phyloP scores from a whole-genome alignment of 2,329 filamentous ascomycete genomes.

The Graphilbum sp. region DNA sequence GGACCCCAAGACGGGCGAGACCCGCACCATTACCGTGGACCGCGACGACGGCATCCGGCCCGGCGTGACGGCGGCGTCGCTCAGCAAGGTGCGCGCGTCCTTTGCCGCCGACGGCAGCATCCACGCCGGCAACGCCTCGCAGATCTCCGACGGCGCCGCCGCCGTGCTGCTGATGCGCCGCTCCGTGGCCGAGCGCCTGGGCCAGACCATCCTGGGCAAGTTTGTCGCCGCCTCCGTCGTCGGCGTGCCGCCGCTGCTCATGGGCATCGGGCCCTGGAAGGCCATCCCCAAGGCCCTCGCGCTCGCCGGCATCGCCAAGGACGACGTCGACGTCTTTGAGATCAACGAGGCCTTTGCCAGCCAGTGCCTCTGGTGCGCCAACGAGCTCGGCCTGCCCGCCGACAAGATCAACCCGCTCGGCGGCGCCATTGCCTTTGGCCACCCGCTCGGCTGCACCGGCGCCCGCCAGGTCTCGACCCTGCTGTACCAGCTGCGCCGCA shows the following conservation, averaged over 20 bases:
- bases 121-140: conserved; percentile 89
- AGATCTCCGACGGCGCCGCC: conserved; percentile 90
- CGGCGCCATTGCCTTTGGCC: conserved; percentile 88
- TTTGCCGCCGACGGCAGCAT: conserved; percentile 81
- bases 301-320: conserved; percentile 70
- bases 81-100: conserved; percentile 80
- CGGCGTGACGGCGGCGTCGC: conserved; percentile 71
- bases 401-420: conserved; percentile 97
- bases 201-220: conserved; percentile 82
- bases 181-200: conserved; percentile 71
- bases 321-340: conserved; percentile 94
- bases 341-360: conserved; percentile 98
- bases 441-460: conserved; percentile 88
- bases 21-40: conserved; percentile 64
- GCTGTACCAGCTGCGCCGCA: conserved; percentile 76
- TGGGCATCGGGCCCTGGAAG: conserved; percentile 92
- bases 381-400: conserved; percentile 65
- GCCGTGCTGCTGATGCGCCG: conserved; percentile 94
- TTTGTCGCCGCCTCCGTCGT: conserved; percentile 74
- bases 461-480: conserved; percentile 86
- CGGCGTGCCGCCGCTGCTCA: conserved; percentile 81
- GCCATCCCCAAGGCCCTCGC: conserved; percentile 85
- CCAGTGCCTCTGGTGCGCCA: conserved; percentile 86
- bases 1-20: conserved; percentile 80
- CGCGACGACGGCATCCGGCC: conserved; percentile 77